Evolutionary conservation across 164 flowering plant genomes (phyloP), one percentile per base, ranked within the genome.

Genomic region (Umbellularia californica): DNA sequence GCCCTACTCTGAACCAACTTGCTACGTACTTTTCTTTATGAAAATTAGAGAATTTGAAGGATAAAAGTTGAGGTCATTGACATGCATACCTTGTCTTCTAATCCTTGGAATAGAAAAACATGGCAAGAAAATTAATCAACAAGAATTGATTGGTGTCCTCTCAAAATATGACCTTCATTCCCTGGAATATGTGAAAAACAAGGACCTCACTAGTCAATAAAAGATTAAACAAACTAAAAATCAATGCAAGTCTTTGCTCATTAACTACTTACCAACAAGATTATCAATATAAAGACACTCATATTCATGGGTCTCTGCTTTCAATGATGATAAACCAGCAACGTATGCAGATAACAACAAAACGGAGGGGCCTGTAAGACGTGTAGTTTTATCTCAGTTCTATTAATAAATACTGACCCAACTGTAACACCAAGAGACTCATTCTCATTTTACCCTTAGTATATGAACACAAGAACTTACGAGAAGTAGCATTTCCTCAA

Each of bases 111-210:
- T 17, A 96, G 83, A 71, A 96, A 92, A 30, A 88, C 87, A 62
- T 98, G 98, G 79, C 97, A 94, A 75, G 98, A 94, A 78, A 96
- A 93, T 30, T 80, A 82, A 71, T 92, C 92, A 72, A 91, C 98
- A 78, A 70, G 35, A 84, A 82, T 96, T 96, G 82, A 96, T 94
- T 10, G 99, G 97, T 10, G 98, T 87, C 76, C 94, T 89, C 81
- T 90, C 95, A 72, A 82, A 87, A 80, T 77, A 90, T 50, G 82
- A 88, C 35, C 81, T 83, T 91, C 95, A 76, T 72, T 76, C 70
- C 99, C 99, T 96, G 88, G 74, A 84, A 77, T 65, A 65, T 65
- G 50, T 58, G 35, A 60, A 50, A 70, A 19, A 23, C 33, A 70
- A 60, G 23, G 41, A 60, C 20, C 52, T 72, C 22, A 60, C 14